These are phyloP conservation scores for Stachybotrys echinatus DNA, from an alignment of 2,329 filamentous ascomycete genomes.

Conservation along the genomic window DNA sequence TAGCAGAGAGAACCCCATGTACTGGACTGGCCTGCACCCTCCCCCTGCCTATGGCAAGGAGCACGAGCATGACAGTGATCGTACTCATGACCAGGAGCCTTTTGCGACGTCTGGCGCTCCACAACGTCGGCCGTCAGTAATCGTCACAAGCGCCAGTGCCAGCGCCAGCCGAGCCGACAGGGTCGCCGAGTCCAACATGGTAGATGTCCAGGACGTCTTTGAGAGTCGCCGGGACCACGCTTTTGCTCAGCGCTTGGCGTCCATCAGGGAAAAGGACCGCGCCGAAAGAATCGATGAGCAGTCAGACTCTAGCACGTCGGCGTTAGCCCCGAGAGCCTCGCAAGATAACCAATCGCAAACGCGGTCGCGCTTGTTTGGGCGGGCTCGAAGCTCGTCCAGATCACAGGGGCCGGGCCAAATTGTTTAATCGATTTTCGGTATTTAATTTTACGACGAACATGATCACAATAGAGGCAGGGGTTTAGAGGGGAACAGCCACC, in stretches of 20 bases:
- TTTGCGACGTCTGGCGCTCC: constrained; percentile 5
- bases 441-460: neutral
- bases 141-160: constrained; percentile 11
- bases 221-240: constrained; percentile 32
- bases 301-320: constrained; percentile 19
- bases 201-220: constrained; percentile 42
- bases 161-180: constrained; percentile 12
- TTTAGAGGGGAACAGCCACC: no score
- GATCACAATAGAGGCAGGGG: no score
- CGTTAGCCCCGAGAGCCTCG: constrained; percentile 14
- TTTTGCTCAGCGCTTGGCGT: constrained; percentile 28
- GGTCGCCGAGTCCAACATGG: constrained; percentile 23
- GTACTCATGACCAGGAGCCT: constrained; percentile 11
- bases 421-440: constrained; percentile 12
- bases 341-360: constrained; percentile 14
- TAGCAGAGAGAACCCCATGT: constrained; percentile 64
- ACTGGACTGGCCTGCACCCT: constrained; percentile 31
- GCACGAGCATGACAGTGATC: constrained; percentile 6
- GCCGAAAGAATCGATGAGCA: constrained; percentile 20
- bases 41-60: constrained; percentile 29
- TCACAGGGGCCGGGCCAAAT: constrained; percentile 17
- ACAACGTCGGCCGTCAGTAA: constrained; percentile 7
- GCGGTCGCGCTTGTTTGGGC: constrained; percentile 21
- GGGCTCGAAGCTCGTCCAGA: constrained; percentile 22
- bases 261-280: constrained; percentile 30